Conservation (phyloP, 441 rosid genomes). For the Pelargonium cotyledonis region DNA sequence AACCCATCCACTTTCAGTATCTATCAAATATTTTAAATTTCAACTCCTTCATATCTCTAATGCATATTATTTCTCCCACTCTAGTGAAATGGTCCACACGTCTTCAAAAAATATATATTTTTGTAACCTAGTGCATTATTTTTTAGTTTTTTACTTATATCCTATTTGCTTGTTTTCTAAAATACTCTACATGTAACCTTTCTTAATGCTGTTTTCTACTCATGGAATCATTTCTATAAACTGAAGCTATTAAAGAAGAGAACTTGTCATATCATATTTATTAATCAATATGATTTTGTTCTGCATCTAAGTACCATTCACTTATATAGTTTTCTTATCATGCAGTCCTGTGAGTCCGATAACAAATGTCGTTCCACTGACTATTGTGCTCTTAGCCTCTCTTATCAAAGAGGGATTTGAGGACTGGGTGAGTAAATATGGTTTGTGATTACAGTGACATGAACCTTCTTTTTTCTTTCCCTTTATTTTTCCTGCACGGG, state of each 20-base stretch:
- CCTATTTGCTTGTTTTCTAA: conserved; percentile 4
- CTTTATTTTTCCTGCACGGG: conserved; percentile 11
- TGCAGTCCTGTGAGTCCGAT: conserved; percentile 97
- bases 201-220: background rate
- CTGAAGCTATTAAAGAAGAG: conserved; percentile 3
- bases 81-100: background rate
- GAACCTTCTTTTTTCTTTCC: background rate
- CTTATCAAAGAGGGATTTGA: conserved; percentile 97
- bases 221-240: conserved; percentile 1
- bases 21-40: background rate
- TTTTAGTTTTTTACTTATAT: background rate
- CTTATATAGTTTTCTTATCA: conserved; percentile 24
- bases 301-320: background rate
- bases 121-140: background rate
- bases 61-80: background rate
- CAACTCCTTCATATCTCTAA: background rate
- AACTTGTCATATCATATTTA: background rate
- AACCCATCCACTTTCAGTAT: background rate
- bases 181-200: background rate
- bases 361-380: conserved; percentile 84
- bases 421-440: conserved; percentile 74
- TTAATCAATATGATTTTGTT: background rate
- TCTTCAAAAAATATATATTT: background rate
- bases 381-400: conserved; percentile 93
- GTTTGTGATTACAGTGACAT: conserved; percentile 18